phyloP scores from a whole-genome alignment of 768 basidiomycete species.

The Kondoa subrosea region DNA sequence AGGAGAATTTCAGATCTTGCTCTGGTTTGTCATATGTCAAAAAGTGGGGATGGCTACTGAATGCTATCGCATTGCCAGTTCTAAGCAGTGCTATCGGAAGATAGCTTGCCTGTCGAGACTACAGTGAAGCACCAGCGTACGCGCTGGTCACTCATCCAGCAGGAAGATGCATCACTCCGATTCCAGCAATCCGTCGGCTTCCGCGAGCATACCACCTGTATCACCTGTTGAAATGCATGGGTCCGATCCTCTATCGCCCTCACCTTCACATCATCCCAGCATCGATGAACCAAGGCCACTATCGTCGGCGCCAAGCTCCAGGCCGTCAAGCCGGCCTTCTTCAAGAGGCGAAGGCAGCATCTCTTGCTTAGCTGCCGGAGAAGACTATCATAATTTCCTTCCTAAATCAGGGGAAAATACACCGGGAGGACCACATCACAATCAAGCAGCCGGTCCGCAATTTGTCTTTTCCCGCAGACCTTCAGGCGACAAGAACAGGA shows the following conservation, averaged over 20 bases:
- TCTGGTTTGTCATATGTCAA: no score
- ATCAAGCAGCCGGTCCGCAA: neutral
- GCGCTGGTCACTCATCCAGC: neutral
- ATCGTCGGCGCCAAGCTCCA: neutral
- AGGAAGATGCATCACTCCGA: neutral
- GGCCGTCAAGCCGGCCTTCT: neutral
- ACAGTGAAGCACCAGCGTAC: no score
- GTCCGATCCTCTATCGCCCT: neutral
- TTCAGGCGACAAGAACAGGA: neutral
- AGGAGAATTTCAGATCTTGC: no score
- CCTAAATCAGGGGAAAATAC: neutral
- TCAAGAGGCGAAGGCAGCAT: neutral
- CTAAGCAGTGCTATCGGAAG: no score
- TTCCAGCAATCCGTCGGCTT: neutral
- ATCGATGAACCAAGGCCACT: neutral
- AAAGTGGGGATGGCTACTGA: no score
- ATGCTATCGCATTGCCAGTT: no score
- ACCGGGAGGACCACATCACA: neutral
- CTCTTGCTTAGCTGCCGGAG: slow-evolving; percentile 9
- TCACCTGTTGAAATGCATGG: neutral
- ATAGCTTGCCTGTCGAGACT: no score
- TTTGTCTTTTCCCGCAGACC: neutral
- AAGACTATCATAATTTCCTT: slow-evolving; percentile 17
- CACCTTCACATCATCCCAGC: slow-evolving; percentile 1
- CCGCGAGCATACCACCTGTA: neutral